These are phyloP conservation scores for Tinospora cordifolia DNA, from an alignment of 164 flowering plant genomes.

Conservation along the genomic window DNA sequence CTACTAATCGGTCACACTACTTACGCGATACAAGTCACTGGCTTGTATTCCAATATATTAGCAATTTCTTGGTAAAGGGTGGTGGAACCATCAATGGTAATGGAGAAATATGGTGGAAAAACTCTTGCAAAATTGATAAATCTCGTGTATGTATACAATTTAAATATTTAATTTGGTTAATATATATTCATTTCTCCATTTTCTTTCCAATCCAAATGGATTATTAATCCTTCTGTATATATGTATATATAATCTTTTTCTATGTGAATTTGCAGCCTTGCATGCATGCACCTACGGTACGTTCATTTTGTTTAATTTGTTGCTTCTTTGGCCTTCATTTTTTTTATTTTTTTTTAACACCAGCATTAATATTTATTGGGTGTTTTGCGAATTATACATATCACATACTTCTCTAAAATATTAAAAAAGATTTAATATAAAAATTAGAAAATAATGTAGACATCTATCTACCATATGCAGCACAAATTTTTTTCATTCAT, in stretches of 20 bases:
- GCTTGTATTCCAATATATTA: conserved; percentile 32
- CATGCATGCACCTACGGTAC: conserved; percentile 79
- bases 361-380: too few species aligned
- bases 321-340: too few species aligned
- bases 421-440: too few species aligned
- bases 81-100: conserved; percentile 55
- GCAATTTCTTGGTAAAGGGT: conserved; percentile 36
- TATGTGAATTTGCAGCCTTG: conserved; percentile 59
- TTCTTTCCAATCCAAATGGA: neutral
- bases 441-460: too few species aligned
- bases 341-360: too few species aligned
- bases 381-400: too few species aligned
- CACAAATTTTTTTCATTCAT: too few species aligned
- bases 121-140: conserved; percentile 32
- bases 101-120: conserved; percentile 56
- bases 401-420: too few species aligned
- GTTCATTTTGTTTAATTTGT: conserved; percentile 12
- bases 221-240: neutral
- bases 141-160: conserved; percentile 16
- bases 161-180: neutral
- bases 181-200: neutral
- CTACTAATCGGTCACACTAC: conserved; percentile 41
- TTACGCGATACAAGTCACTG: conserved; percentile 36
- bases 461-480: too few species aligned
- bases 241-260: neutral